Evolutionary conservation across 2,329 filamentous ascomycete species (phyloP).

Genomic region (Sordariomycetes sp.): DNA sequence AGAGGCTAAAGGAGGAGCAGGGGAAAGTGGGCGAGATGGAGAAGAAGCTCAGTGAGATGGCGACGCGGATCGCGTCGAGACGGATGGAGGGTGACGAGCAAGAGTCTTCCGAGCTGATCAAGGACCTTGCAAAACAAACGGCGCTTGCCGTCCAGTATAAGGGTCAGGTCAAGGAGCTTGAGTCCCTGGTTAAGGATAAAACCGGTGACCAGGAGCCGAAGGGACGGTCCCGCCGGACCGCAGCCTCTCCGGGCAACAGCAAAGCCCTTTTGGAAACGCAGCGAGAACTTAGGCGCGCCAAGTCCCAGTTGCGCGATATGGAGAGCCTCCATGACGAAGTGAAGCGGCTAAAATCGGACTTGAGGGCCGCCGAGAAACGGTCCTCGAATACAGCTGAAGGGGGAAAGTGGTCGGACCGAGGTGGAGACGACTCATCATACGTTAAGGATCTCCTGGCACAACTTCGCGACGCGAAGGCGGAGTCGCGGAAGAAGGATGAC

Average conservation of each 20-base stretch:
- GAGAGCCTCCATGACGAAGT: constrained; percentile 40
- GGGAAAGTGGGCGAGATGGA: constrained; percentile 56
- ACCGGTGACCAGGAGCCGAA: neutral
- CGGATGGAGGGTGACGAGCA: constrained; percentile 25
- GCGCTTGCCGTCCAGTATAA: constrained; percentile 47
- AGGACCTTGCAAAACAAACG: constrained; percentile 47
- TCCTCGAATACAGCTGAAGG: constrained; percentile 21
- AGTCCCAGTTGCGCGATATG: constrained; percentile 41
- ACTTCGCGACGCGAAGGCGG: constrained; percentile 30
- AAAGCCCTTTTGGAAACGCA: constrained; percentile 40
- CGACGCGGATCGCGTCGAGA: constrained; percentile 38
- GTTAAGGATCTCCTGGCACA: constrained; percentile 13
- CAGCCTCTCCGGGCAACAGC: constrained; percentile 37
- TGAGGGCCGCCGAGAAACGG: constrained; percentile 35
- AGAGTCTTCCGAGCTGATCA: constrained; percentile 35
- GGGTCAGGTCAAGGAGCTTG: constrained; percentile 47
- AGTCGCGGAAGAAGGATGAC: constrained; percentile 34
- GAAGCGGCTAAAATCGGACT: constrained; percentile 36
- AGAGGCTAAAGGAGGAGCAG: constrained; percentile 58
- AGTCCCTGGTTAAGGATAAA: constrained; percentile 26
- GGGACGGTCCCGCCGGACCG: constrained; percentile 19
- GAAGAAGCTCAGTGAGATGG: constrained; percentile 47
- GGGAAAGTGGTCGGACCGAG: neutral
- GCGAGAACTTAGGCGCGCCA: constrained; percentile 42
- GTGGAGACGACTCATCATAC: constrained; percentile 9